Evolutionary conservation across 768 basidiomycete genomes (phyloP), one percentile per base, ranked within the genome.

Genomic region (Mycena belliarum): DNA sequence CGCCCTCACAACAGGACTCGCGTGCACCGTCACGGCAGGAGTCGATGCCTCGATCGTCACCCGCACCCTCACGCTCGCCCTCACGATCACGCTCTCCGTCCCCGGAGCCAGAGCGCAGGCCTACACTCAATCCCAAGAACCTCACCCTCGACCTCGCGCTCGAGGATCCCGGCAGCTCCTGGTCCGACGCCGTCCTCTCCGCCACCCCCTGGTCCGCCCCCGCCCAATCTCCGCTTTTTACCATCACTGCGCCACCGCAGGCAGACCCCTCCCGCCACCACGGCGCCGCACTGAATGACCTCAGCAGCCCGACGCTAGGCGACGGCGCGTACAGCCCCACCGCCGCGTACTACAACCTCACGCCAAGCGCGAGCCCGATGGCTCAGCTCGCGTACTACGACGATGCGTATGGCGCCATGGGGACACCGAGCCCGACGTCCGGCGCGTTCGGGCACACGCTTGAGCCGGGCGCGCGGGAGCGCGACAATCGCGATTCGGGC

Each of bases 131-230:
- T 35, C 28, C 55, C 47, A 61, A 61, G 53, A 63, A 59, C 42
- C 58, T 63, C 35, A 63, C 49, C 6, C 55, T 63, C 35, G 52
- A 60, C 44, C 56, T 62, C 16, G 52, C 41, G 15, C 42, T 57
- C 42, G 55, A 45, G 28, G 62, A 55, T 38, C 1, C 47, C 24
- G 55, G 24, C 48, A 23, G 23, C 47, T 35, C 58, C 21, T 63
- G 62, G 62, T 59, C 58, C 29, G 62, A 63, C 18, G 62, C 41
- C 25, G 58, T 63, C 24, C 52, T 63, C 25, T 60, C 58, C 25
- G 62, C 62, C 23, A 56, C 62, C 16, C 57, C 61, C 8, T 61
- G 60, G 60, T 54, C 52, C 52, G 57, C 61, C 14, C 28, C 38
- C 12, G 46, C 46, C 11, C 16, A 2, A n/a, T 58, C 61, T 12